Evolutionary conservation across 768 basidiomycete species (phyloP).

Genomic region (Suillus weaverae): DNA sequence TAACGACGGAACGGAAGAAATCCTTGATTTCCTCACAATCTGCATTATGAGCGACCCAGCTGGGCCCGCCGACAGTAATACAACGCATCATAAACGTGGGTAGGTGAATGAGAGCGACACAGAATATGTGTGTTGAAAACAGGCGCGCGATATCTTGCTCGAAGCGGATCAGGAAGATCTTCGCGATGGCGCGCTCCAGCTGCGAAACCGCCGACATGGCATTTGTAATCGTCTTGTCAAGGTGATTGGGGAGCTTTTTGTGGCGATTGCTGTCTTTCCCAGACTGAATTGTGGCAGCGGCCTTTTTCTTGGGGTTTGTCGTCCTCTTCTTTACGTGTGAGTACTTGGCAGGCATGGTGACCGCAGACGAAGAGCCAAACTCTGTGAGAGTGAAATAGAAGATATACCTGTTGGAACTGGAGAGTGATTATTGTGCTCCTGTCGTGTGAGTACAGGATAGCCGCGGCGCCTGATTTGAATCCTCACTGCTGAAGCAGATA

Average conservation of each 20-base stretch:
- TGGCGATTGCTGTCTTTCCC: conserved; percentile 33
- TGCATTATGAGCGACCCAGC: conserved; percentile 69
- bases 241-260: conserved; percentile 44
- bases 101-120: conserved; percentile 61
- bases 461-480: conserved; percentile 13
- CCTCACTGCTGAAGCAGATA: conserved; percentile 12
- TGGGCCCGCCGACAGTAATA: conserved; percentile 57
- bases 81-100: conserved; percentile 70
- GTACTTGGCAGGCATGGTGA: conserved; percentile 66
- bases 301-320: conserved; percentile 48
- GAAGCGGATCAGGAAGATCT: conserved; percentile 66
- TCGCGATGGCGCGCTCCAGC: conserved; percentile 67
- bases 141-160: conserved; percentile 76
- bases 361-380: not conserved
- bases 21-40: conserved; percentile 73
- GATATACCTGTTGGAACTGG: not conserved
- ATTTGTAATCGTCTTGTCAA: conserved; percentile 55
- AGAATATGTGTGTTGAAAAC: conserved; percentile 69
- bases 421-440: not conserved
- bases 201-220: conserved; percentile 62
- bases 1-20: conserved; percentile 66
- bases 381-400: not conserved
- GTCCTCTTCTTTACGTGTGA: conserved; percentile 73
- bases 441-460: not conserved
- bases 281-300: conserved; percentile 25